A percentile compares a stretch with the other conserved stretches of the same genome.
These are phyloP conservation scores for Pseudonitzschia delicatissima DNA, from an alignment of 108 stramenopile genomes.

Conservation along the genomic window DNA sequence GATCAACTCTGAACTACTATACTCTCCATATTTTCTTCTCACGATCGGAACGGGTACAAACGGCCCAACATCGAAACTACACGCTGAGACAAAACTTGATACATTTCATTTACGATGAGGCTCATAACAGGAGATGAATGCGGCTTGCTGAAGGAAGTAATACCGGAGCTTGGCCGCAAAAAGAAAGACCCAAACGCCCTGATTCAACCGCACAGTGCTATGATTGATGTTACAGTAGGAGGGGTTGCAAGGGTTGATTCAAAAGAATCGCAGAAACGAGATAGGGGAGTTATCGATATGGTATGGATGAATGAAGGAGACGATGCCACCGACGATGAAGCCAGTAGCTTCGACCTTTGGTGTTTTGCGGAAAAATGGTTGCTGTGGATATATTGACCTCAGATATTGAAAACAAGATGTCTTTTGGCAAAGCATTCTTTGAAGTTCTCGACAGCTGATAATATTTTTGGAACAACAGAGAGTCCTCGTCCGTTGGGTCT, in stretches of 20 bases:
- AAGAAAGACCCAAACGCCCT: conserved; percentile 13
- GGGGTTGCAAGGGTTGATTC: conserved; percentile 35
- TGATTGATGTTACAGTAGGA: conserved; percentile 26
- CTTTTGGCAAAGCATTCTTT: not conserved
- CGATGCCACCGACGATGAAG: conserved; percentile 8
- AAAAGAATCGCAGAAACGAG: conserved; percentile 38
- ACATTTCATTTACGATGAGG: conserved; percentile 45
- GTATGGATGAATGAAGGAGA: conserved; percentile 26
- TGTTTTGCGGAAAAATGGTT: conserved; percentile 70
- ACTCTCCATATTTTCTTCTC: too few relatives aligned
- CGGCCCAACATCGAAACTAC: not conserved
- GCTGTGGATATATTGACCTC: conserved; percentile 10
- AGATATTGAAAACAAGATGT: conserved; percentile 1
- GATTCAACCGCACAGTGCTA: conserved; percentile 16
- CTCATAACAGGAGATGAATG: conserved; percentile 86
- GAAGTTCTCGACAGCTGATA: conserved; percentile 11
- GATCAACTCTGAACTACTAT: too few relatives aligned
- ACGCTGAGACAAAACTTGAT: not conserved
- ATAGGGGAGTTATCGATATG: conserved; percentile 61
- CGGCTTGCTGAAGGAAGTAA: conserved; percentile 76
- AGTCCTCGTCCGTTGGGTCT: conserved; percentile 21
- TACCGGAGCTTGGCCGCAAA: conserved; percentile 53
- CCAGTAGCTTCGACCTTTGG: not conserved
- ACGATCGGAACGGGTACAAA: too few relatives aligned
- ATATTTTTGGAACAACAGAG: conserved; percentile 20